Base-by-base conservation (phyloP, 108 stramenopile genomes). In the Aurantiochytrium sp. region DNA sequence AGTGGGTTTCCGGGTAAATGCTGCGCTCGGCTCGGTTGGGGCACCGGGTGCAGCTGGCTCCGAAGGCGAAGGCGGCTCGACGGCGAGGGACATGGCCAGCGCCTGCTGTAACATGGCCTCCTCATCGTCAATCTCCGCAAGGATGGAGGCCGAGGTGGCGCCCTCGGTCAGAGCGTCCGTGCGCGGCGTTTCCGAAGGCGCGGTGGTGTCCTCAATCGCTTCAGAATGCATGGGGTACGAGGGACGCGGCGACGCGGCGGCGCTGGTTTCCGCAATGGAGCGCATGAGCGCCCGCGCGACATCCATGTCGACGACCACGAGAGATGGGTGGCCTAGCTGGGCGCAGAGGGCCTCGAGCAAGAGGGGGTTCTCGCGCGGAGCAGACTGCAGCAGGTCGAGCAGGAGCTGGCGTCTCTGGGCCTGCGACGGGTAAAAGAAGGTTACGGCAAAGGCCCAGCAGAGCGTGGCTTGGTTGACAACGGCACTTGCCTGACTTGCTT, bases 381-480 rank as follows among this genome's bases (percentile, higher is more conserved):
- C 19, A 17, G 39, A 48, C 24, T 41, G 19, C 73, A 81, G 3
- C 45, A 81, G 2, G 6, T 81, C 73, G n/a, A 41, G 17, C 12
- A 81, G 45, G 19, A 81, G 10, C 24, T 81, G 42, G 42, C 73
- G 73, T 48, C 39, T 15, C 15, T 37, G 17, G 17, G 10, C 19
- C 27, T 41, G 73, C 45, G 45, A 12, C 10, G 73, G 73, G 32
- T 81, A 81, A 4, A 81, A 81, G 32, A 48, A 81, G 73, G 42
- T 22, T 0, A 81, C n/a, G 6, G 42, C 73, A 24, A 48, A 24
- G 17, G 73, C 45, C 73, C 73, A 81, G 30, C 73, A 81, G 19
- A 81, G 73, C 10, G 73, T 81, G 12, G 73, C 73, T 48, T 81
- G 73, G 24, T 81, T 81, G 42, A 81, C 73, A n/a, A n/a, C 32